A percentile compares a stretch with the other conserved stretches of the same genome.
Evolutionary conservation across 371 early-diverging fungal genomes (phyloP).

Genomic region (Rhizopus arrhizus): DNA sequence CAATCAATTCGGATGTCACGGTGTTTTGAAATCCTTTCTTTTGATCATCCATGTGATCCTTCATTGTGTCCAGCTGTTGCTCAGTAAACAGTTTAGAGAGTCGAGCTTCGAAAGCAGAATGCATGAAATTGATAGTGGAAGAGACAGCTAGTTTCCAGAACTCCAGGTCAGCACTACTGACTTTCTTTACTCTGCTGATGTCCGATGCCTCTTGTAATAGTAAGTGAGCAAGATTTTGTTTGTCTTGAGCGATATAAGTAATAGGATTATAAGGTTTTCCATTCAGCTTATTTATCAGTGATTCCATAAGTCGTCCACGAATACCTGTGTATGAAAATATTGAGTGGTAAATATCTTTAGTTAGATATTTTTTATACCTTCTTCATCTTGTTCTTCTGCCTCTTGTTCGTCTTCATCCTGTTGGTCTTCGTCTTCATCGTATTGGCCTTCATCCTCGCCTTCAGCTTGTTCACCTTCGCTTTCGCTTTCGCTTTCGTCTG

Average conservation of each 20-base stretch:
- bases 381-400: conserved; percentile 16
- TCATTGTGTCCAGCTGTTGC: conserved; percentile 14
- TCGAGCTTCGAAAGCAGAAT: conserved; percentile 8
- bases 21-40: conserved; percentile 11
- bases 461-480: too few species aligned
- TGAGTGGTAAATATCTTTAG: conserved; percentile 3
- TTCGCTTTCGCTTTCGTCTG: too few species aligned
- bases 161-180: conserved; percentile 10
- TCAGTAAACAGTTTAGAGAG: conserved; percentile 15
- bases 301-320: conserved; percentile 12
- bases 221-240: conserved; percentile 6
- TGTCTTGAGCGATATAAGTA: conserved; percentile 15
- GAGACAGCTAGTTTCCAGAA: conserved; percentile 12
- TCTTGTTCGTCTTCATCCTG: neutral
- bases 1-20: conserved; percentile 4
- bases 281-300: conserved; percentile 12
- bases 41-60: conserved; percentile 10
- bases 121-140: conserved; percentile 10
- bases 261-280: conserved; percentile 17
- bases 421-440: conserved; percentile 9
- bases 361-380: conserved; percentile 8
- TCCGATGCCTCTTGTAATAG: conserved; percentile 11
- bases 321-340: conserved; percentile 9
- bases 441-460: conserved; percentile 4
- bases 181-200: conserved; percentile 12